A percentile compares a stretch with the other conserved stretches of the same genome.
These are phyloP conservation scores for Oryza nivara DNA, from an alignment of 176 grass and related monocot species.

Conservation along the genomic window DNA sequence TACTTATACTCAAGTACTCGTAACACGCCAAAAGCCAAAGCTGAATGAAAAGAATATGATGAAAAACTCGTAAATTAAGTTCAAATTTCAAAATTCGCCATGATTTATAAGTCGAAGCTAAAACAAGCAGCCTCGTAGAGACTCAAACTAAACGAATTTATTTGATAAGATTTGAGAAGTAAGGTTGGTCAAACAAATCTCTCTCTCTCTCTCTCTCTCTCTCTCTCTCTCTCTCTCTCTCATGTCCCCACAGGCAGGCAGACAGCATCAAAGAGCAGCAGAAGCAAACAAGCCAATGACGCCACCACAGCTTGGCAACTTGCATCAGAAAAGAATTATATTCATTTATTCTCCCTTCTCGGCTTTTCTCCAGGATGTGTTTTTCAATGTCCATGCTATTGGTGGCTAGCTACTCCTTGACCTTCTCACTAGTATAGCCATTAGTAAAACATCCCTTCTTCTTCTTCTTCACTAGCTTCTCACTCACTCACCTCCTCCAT, in stretches of 20 bases:
- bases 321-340: constrained; percentile 24
- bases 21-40: too few relatives aligned
- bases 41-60: too few relatives aligned
- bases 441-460: not conserved
- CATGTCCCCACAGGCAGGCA: constrained; percentile 7
- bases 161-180: too few relatives aligned
- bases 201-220: not conserved
- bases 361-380: not conserved
- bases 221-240: not conserved
- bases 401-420: not conserved
- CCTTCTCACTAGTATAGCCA: not conserved
- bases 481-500: not conserved
- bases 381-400: not conserved
- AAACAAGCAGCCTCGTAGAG: too few relatives aligned
- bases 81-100: too few relatives aligned
- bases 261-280: not conserved
- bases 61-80: too few relatives aligned
- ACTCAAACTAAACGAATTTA: too few relatives aligned
- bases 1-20: too few relatives aligned
- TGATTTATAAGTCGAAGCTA: too few relatives aligned
- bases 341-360: not conserved
- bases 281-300: not conserved
- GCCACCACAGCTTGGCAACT: constrained; percentile 30
- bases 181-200: too few relatives aligned
- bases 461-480: not conserved